These are phyloP conservation scores for Mycena alexandri DNA, from an alignment of 768 basidiomycete genomes.

Conservation along the genomic window DNA sequence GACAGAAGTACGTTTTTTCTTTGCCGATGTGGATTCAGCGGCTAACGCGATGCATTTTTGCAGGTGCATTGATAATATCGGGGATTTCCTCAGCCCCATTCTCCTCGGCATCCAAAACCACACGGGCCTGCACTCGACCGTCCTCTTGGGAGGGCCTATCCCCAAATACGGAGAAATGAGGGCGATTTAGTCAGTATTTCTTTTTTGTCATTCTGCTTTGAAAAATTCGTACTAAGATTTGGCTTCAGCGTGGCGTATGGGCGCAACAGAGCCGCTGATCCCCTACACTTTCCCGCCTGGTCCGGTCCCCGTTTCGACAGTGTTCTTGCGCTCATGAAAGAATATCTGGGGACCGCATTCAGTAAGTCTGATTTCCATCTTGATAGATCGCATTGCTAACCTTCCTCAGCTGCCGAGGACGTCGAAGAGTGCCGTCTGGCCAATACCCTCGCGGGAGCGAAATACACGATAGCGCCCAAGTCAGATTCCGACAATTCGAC, in stretches of 20 bases:
- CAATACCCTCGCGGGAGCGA: background rate
- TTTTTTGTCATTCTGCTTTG: background rate
- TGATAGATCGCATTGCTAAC: background rate
- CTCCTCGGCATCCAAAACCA: background rate
- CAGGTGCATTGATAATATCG: background rate
- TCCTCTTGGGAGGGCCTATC: background rate
- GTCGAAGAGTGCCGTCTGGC: background rate
- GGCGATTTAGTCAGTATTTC: background rate
- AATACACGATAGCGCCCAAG: background rate
- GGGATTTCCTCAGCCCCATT: background rate
- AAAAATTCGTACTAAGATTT: too few relatives aligned
- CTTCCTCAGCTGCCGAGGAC: background rate
- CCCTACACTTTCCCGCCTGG: background rate
- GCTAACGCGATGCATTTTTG: too few relatives aligned
- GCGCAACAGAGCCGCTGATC: background rate
- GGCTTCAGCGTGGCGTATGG: background rate
- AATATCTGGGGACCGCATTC: background rate
- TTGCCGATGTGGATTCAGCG: too few relatives aligned
- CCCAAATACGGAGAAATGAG: background rate
- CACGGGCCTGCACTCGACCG: background rate
- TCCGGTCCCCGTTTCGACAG: background rate
- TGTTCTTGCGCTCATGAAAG: background rate
- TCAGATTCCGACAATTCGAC: too few relatives aligned
- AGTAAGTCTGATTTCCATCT: background rate
- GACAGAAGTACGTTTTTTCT: background rate